Evolutionary conservation across 2,329 filamentous ascomycete species (phyloP), one percentile per base, ranked within the genome.

Genomic region (Aspergillus intermedius): DNA sequence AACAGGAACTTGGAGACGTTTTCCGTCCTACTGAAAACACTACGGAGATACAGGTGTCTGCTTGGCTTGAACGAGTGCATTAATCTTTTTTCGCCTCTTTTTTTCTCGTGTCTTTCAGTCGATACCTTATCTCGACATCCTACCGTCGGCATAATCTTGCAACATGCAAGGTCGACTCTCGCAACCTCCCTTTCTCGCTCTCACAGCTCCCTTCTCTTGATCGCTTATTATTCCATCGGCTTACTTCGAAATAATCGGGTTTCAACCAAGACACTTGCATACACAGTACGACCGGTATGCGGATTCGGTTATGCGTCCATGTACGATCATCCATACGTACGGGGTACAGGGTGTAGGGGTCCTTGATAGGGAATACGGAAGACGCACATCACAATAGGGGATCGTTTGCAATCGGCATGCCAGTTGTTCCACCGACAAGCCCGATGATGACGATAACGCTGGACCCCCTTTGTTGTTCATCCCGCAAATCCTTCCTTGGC

Each of bases 41-140:
- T 70, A 57, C 80, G 77, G 67, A 84, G 74, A 60, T 90, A 86
- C 76, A 78, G 72, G 59, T 91, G 87, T 71, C 83, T 79, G 68
- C 86, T 82, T 78, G 87, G 87, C 69, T 91, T 86, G 75, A 79
- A 77, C 69, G 79, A 73, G 52, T 84, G 85, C 67, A 79, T 82
- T 69, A 15, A 45, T 25, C 4, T 19, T 15, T 6, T 25, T 55
- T 54, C 43, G 46, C 51, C 48, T 51, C 50, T 45, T 15, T 49
- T 43, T 23, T 47, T 21, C 56, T 53, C 53, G 54, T 49, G 10
- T 66, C 71, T 30, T 43, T 49, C 53, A 52, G 47, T 40, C 30
- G 44, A 49, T 34, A 21, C 40, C 12, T 39, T 13, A 48, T 51
- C 53, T 51, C 50, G 49, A 53, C 51, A 52, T 13, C 21, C 42